A percentile compares a stretch with the other conserved stretches of the same genome.
Evolutionary conservation across 345 rosid genomes (phyloP).

Genomic region (Citrus medica): DNA sequence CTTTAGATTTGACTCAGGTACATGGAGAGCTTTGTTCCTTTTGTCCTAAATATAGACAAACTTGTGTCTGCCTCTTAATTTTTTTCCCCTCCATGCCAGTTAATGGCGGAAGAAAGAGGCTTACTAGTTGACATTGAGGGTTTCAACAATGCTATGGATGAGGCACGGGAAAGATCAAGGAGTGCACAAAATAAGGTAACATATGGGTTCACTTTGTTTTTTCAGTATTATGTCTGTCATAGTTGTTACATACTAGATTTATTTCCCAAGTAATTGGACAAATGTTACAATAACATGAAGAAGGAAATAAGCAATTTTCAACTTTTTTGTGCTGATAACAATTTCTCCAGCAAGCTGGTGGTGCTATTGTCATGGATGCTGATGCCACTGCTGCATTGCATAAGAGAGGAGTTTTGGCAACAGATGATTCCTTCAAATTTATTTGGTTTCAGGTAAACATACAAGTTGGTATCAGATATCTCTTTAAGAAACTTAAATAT

Average conservation of each 20-base stretch:
- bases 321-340: constrained; percentile 12
- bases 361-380: constrained; percentile 83
- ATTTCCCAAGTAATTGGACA: not conserved
- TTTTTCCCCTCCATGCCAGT: constrained; percentile 33
- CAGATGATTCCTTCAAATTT: constrained; percentile 79
- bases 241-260: not conserved
- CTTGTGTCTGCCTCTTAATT: constrained; percentile 14
- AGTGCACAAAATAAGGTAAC: constrained; percentile 82
- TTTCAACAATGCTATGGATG: constrained; percentile 78
- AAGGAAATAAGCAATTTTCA: not conserved
- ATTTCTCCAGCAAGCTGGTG: constrained; percentile 78
- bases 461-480: not conserved
- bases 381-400: constrained; percentile 85
- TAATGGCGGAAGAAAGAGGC: constrained; percentile 96
- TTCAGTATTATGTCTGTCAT: not conserved
- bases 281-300: not conserved
- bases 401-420: constrained; percentile 59
- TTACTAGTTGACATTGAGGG: constrained; percentile 79
- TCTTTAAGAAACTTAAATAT: not conserved
- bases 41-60: not conserved
- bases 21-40: not conserved
- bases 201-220: not conserved
- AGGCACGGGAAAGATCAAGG: constrained; percentile 92
- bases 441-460: constrained; percentile 61
- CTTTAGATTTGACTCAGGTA: constrained; percentile 96